Evolutionary conservation across 192 early-diverging fungal species (phyloP).

Genomic region (Lunasporangiospora selenospora): DNA sequence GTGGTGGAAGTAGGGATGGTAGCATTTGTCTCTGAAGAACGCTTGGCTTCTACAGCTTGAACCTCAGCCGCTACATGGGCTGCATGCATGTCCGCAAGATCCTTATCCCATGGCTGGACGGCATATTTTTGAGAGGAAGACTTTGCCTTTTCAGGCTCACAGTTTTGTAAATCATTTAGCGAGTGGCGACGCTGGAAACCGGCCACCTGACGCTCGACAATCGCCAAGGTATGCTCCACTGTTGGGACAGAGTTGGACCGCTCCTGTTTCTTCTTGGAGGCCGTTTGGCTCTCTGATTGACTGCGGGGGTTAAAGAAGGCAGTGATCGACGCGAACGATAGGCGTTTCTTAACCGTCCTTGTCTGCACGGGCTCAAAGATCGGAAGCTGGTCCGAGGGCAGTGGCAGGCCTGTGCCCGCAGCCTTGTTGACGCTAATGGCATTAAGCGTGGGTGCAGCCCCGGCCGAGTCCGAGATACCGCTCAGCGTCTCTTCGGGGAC

Average conservation of each 20-base stretch:
- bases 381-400: conserved; percentile 4
- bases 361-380: conserved; percentile 10
- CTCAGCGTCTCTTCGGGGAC: too few relatives aligned
- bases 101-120: conserved; percentile 21
- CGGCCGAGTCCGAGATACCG: too few relatives aligned
- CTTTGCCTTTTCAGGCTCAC: neutral
- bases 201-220: conserved; percentile 13
- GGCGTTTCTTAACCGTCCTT: conserved; percentile 27
- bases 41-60: neutral
- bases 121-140: neutral
- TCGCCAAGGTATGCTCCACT: conserved; percentile 18
- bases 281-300: neutral
- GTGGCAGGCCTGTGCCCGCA: too few relatives aligned
- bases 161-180: conserved; percentile 13
- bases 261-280: conserved; percentile 23
- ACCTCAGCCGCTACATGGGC: conserved; percentile 1
- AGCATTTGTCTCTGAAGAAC: too few relatives aligned
- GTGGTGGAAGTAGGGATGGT: too few relatives aligned
- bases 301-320: conserved; percentile 28
- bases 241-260: conserved; percentile 30
- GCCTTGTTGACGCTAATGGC: neutral
- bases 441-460: too few relatives aligned
- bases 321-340: conserved; percentile 37
- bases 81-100: conserved; percentile 6
- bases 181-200: conserved; percentile 28